Base-by-base conservation (phyloP, 2,329 filamentous ascomycete genomes). In the Bipolaris sorokiniana region DNA sequence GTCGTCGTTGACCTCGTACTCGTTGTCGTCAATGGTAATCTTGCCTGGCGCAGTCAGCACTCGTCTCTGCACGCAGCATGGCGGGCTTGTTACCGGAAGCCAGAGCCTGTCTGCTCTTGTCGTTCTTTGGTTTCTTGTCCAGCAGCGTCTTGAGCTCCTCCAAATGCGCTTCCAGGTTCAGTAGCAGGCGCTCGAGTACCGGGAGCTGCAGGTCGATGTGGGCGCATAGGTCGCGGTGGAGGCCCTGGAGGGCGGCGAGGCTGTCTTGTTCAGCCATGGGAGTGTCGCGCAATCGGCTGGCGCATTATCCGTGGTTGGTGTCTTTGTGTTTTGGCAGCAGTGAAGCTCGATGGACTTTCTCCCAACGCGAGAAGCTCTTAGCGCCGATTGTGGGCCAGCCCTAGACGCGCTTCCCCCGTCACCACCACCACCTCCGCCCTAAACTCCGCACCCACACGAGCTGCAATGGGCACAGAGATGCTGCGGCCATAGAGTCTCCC, bases 221-320 rank as follows among this genome's bases (percentile, higher is more conserved):
- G 55, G 89, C 88, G 66, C 90, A 82, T 61, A 99, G 86, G 79
- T 97, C 92, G 76, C 90, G 87, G 77, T 96, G 91, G 68, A 99
- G 87, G 76, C 87, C 88, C 80, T 93, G 88, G 70, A 98, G 86
- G 77, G 88, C 86, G 72, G 89, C 88, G 72, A 96, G 83, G 72
- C 85, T 86, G 75, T 88, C 88, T 74, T 86, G 81, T 72, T 90
- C 88, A 76, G 89, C 87, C 91, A 95, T 94, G 70, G 58, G 56
- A 63, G 48, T 46, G 48, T 67, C 62, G 64, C 54, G 49, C 50
- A 23, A 58, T 47, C 34, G 59, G 38, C 48, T 22, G 71, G 69
- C 63, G 73, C 71, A 76, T 75, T 45, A 59, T 75, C 68, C 67
- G 61, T 62, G 51, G 26, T n/a, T 41, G 50, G 59, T 67, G 66